Evolutionary conservation across 164 flowering plant genomes (phyloP).

Genomic region (Sextonia rubra): DNA sequence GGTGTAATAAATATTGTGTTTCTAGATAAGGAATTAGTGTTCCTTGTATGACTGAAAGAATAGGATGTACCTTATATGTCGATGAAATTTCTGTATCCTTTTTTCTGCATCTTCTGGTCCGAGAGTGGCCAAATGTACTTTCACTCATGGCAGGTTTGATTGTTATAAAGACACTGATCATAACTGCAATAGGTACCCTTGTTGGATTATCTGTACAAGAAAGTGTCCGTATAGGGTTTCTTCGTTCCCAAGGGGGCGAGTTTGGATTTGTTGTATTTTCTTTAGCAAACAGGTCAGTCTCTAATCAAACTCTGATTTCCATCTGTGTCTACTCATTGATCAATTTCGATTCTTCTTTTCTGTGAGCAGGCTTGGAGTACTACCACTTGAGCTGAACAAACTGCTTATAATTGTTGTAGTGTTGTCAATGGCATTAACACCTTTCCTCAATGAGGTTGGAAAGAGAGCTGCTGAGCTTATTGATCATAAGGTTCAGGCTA

Average conservation of each 20-base stretch:
- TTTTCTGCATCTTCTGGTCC: conserved; percentile 68
- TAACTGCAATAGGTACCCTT: conserved; percentile 92
- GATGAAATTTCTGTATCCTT: not conserved
- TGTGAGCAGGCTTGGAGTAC: conserved; percentile 82
- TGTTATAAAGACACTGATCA: conserved; percentile 84
- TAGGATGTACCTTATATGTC: not conserved
- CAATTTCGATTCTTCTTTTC: conserved; percentile 1
- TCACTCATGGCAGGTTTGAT: conserved; percentile 86
- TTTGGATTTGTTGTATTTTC: conserved; percentile 97
- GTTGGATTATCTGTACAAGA: conserved; percentile 83
- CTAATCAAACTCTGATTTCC: conserved; percentile 1
- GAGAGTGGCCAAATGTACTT: conserved; percentile 98
- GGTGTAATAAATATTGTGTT: not conserved
- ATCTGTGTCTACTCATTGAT: conserved; percentile 5
- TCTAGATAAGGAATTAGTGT: not conserved
- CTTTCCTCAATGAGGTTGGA: conserved; percentile 86
- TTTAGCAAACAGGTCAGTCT: conserved; percentile 81
- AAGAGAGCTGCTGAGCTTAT: conserved; percentile 64
- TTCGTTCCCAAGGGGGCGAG: conserved; percentile 98
- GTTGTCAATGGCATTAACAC: conserved; percentile 95
- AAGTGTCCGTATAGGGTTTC: conserved; percentile 88
- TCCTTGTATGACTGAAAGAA: not conserved
- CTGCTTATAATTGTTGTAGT: conserved; percentile 97
- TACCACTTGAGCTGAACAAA: conserved; percentile 97
- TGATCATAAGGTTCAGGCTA: conserved; percentile 48